Evolutionary conservation across 73 alveolate genomes (phyloP).

Genomic region (Uronychia setigera): DNA sequence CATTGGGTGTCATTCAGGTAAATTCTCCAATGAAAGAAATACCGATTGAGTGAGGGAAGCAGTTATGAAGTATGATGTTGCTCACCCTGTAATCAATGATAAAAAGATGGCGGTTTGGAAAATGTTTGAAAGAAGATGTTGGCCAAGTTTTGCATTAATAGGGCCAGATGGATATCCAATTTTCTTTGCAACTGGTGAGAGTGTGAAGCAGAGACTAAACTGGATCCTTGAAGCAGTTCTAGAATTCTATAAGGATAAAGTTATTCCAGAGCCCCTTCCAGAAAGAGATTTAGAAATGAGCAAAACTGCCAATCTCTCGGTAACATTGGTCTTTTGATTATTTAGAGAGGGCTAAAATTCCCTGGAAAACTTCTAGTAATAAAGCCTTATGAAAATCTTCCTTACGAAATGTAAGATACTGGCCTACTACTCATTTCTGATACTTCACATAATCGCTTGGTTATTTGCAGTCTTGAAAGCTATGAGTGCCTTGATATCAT

Average conservation of each 20-base stretch:
- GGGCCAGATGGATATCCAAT: conserved; percentile 53
- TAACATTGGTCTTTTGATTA: too few relatives aligned
- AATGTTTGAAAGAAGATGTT: conserved; percentile 49
- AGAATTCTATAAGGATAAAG: conserved; percentile 40
- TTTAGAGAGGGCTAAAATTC: conserved; percentile 6
- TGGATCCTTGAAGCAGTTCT: conserved; percentile 25
- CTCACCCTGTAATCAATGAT: conserved; percentile 69
- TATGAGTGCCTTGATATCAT: conserved; percentile 25
- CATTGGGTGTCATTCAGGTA: conserved; percentile 65
- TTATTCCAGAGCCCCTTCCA: conserved; percentile 15
- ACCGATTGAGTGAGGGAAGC: conserved; percentile 51
- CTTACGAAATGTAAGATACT: neutral
- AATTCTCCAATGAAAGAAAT: conserved; percentile 53
- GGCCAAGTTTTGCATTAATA: conserved; percentile 55
- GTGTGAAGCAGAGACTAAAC: conserved; percentile 32
- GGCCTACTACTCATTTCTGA: conserved; percentile 51
- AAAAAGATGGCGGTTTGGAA: conserved; percentile 53
- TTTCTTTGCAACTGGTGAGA: conserved; percentile 49
- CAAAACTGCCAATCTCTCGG: neutral
- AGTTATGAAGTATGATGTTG: conserved; percentile 45
- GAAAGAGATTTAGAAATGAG: conserved; percentile 19
- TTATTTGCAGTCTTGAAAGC: conserved; percentile 32
- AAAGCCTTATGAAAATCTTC: conserved; percentile 17
- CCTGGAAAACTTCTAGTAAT: conserved; percentile 40
- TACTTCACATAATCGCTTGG: conserved; percentile 48